These are phyloP conservation scores for Trametes versicolor DNA, from an alignment of 1,284 basidiomycete genomes.

Conservation along the genomic window DNA sequence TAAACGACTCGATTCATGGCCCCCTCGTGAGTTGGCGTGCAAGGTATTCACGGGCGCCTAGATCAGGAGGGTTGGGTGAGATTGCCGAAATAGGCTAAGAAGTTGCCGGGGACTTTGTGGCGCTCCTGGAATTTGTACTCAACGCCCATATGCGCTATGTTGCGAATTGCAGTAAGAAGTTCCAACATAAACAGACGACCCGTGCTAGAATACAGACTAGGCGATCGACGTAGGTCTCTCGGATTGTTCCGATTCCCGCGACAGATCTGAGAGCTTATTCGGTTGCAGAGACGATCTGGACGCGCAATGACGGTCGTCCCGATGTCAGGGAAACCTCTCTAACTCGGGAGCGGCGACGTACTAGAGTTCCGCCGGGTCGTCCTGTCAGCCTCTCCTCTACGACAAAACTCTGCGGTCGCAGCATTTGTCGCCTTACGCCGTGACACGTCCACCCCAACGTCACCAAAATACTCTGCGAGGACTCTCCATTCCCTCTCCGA, in stretches of 20 bases:
- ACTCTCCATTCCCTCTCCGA: slow-evolving; percentile 20
- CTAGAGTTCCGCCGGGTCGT: not conserved
- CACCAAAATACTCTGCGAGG: slow-evolving; percentile 13
- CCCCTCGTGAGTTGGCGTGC: too few species aligned
- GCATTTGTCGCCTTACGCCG: not conserved
- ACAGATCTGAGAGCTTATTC: not conserved
- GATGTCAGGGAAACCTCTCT: slow-evolving; percentile 12
- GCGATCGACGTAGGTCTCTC: too few species aligned
- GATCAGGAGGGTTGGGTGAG: too few species aligned
- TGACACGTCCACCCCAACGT: slow-evolving; percentile 14
- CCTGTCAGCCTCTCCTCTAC: slow-evolving; percentile 12
- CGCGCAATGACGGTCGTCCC: not conserved
- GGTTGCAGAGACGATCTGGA: slow-evolving; percentile 2
- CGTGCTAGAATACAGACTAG: too few species aligned
- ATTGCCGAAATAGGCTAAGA: too few species aligned
- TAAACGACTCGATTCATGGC: too few species aligned
- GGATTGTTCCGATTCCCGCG: not conserved
- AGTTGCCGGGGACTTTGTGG: too few species aligned
- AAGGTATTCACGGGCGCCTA: too few species aligned
- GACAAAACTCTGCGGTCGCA: not conserved
- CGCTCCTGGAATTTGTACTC: too few species aligned
- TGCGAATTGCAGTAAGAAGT: too few species aligned
- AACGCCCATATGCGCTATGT: too few species aligned
- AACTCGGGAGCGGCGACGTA: slow-evolving; percentile 10
- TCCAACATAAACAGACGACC: too few species aligned